A percentile compares a stretch with the other conserved stretches of the same genome.
Conservation (phyloP, 257 asterid species). For the Lithospermum erythrorhizon region DNA sequence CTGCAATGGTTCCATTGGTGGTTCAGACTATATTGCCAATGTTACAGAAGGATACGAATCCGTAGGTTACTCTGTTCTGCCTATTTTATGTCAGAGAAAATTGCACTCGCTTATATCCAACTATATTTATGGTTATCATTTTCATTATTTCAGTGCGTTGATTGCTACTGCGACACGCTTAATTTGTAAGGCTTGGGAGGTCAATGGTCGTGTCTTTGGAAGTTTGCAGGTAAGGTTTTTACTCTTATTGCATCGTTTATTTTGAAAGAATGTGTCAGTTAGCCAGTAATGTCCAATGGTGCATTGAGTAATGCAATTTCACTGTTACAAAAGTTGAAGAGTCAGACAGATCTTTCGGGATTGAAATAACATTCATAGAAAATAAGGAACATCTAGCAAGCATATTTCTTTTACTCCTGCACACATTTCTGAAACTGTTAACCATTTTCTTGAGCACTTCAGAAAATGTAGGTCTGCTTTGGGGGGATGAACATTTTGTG, state of each 20-base stretch:
- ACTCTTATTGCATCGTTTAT: neutral
- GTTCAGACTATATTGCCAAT: constrained; percentile 86
- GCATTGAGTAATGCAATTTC: neutral
- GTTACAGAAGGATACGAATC: constrained; percentile 72
- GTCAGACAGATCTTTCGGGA: too few species aligned
- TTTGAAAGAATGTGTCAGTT: neutral
- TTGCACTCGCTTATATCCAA: neutral
- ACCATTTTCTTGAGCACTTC: too few species aligned
- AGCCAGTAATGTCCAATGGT: neutral
- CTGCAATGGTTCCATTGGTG: constrained; percentile 78
- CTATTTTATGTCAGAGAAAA: constrained; percentile 10
- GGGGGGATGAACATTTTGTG: too few species aligned
- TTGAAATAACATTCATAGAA: too few species aligned
- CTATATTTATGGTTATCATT: constrained; percentile 8
- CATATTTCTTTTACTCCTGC: too few species aligned
- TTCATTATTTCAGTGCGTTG: constrained; percentile 38
- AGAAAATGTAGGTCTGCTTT: too few species aligned
- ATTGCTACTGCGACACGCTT: constrained; percentile 81
- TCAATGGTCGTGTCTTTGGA: constrained; percentile 77
- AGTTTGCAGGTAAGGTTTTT: constrained; percentile 68
- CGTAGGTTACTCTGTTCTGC: constrained; percentile 41
- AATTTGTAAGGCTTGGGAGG: constrained; percentile 92
- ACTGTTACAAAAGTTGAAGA: neutral
- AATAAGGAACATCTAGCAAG: too few species aligned
- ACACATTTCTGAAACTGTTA: too few species aligned